Percentiles rank a stretch among this genome's conserved stretches.
These are phyloP conservation scores for Stephania cephalantha DNA, from an alignment of 164 flowering plant genomes.

Conservation along the genomic window DNA sequence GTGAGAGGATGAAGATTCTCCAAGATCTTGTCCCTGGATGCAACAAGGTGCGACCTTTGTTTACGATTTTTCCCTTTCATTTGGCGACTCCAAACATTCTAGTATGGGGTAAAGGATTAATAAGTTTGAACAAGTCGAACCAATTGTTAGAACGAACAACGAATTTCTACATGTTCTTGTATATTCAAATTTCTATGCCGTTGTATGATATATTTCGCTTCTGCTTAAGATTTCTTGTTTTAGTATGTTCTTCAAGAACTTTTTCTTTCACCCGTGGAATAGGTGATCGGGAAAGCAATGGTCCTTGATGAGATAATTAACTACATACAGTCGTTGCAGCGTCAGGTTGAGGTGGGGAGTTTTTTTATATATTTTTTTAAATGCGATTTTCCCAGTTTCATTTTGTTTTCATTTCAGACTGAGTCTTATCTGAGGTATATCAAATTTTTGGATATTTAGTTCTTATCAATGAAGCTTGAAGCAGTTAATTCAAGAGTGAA, in stretches of 20 bases:
- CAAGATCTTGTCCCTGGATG: slow-evolving; percentile 99
- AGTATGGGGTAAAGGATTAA: neutral
- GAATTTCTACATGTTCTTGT: too few species aligned
- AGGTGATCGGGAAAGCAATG: slow-evolving; percentile 83
- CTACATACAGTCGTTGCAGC: slow-evolving; percentile 78
- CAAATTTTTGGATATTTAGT: slow-evolving; percentile 39
- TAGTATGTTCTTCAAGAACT: neutral
- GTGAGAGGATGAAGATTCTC: slow-evolving; percentile 94
- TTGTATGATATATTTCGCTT: neutral
- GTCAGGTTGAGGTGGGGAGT: slow-evolving; percentile 67
- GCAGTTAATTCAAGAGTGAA: slow-evolving; percentile 69
- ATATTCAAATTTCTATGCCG: neutral
- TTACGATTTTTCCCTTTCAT: neutral
- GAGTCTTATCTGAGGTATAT: neutral
- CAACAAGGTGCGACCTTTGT: slow-evolving; percentile 60
- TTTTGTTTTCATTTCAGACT: neutral
- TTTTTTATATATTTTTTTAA: neutral
- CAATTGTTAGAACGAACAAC: too few species aligned
- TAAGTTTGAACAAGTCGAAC: neutral
- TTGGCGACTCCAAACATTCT: neutral
- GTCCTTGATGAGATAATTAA: slow-evolving; percentile 91
- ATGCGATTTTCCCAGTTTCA: neutral
- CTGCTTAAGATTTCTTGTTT: neutral
- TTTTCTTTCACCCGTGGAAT: slow-evolving; percentile 3
- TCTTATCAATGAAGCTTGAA: slow-evolving; percentile 98